Percentiles rank a stretch among this genome's conserved stretches.
These are phyloP conservation scores for Carallia brachiata DNA, from an alignment of 345 rosid genomes.

Conservation along the genomic window DNA sequence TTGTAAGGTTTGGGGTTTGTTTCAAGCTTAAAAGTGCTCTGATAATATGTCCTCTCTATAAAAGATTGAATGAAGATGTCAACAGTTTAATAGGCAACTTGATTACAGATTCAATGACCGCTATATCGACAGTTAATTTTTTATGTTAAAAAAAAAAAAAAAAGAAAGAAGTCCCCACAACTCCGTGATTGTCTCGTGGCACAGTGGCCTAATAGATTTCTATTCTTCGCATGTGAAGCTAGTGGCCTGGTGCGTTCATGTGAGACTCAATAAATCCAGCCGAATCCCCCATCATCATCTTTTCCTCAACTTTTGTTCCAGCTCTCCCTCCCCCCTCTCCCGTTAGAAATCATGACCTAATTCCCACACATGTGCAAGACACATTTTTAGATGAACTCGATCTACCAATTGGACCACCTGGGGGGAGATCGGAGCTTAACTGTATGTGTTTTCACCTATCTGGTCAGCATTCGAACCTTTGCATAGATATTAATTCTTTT, in stretches of 20 bases:
- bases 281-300: conserved; percentile 21
- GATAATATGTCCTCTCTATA: too few species aligned
- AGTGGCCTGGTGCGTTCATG: conserved; percentile 52
- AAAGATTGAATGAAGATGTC: too few species aligned
- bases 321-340: background rate
- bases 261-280: conserved; percentile 38
- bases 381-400: background rate
- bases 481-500: too few species aligned
- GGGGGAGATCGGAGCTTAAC: too few species aligned
- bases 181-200: conserved; percentile 33
- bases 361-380: background rate
- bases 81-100: too few species aligned
- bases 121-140: too few species aligned
- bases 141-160: too few species aligned
- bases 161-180: conserved; percentile 30
- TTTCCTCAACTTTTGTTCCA: conserved; percentile 8
- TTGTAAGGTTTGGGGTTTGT: too few species aligned
- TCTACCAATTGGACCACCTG: background rate
- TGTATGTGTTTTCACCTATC: too few species aligned
- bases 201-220: conserved; percentile 11
- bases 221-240: conserved; percentile 20
- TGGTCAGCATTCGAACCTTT: too few species aligned
- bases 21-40: too few species aligned
- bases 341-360: conserved; percentile 13
- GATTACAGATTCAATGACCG: too few species aligned